These are phyloP conservation scores for Hysterium pulicare DNA, from an alignment of 2,329 filamentous ascomycete species.

Conservation along the genomic window DNA sequence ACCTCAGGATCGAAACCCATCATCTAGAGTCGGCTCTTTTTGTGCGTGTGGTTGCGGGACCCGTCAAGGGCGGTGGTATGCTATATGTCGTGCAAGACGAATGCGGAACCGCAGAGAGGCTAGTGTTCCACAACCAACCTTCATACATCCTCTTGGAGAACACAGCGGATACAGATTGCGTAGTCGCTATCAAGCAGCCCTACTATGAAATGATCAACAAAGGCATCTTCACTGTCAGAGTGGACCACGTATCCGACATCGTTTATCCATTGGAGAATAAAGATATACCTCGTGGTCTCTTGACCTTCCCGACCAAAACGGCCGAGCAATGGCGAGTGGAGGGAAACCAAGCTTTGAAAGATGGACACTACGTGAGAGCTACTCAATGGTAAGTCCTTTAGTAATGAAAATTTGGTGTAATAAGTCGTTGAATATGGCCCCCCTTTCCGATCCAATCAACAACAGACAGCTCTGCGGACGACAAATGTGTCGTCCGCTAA, in stretches of 20 bases:
- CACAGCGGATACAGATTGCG: no score
- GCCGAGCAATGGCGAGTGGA: not conserved
- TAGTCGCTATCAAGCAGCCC: not conserved
- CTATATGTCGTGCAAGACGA: not conserved
- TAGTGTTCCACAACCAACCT: no score
- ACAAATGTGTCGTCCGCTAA: not conserved
- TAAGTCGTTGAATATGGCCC: no score
- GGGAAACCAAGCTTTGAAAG: not conserved
- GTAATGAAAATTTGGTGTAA: no score
- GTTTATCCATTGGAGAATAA: not conserved
- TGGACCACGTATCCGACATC: slow-evolving; percentile 2
- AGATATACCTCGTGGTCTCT: no score
- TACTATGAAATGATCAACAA: not conserved
- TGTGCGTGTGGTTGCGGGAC: not conserved
- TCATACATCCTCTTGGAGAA: no score
- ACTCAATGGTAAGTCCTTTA: not conserved
- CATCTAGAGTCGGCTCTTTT: not conserved
- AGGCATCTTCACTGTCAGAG: not conserved
- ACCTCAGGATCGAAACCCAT: not conserved
- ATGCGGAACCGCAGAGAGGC: no score
- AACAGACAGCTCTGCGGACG: no score
- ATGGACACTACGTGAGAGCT: not conserved
- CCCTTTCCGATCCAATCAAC: no score
- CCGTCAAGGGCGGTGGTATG: not conserved
- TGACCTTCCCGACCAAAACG: not conserved